Conservation (phyloP, 768 basidiomycete genomes). For the Pleurotus cornucopiae region DNA sequence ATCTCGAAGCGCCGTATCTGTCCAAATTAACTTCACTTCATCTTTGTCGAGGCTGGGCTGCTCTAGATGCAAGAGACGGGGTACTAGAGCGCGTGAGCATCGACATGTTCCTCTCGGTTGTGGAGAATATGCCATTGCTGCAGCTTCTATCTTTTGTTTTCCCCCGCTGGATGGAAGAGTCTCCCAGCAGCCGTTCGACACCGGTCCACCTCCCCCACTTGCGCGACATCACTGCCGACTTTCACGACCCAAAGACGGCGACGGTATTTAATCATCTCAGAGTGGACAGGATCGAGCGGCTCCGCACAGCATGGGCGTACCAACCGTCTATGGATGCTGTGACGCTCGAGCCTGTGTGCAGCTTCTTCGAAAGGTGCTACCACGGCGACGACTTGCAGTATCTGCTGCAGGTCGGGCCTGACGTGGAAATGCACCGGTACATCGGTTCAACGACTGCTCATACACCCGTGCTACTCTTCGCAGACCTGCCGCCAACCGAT, state of each 20-base stretch:
- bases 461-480: neutral
- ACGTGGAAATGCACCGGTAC: neutral
- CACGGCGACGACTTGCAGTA: neutral
- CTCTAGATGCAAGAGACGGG: neutral
- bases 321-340: neutral
- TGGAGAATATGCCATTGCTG: neutral
- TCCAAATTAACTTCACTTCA: neutral
- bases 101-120: neutral
- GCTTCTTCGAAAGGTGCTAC: neutral
- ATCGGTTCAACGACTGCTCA: neutral
- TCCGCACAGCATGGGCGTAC: neutral
- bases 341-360: neutral
- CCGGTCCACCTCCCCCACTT: neutral
- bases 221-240: neutral
- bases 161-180: neutral
- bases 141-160: neutral
- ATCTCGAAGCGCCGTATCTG: neutral
- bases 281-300: neutral
- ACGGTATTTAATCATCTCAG: neutral
- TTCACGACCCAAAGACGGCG: neutral
- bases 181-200: neutral
- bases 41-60: neutral
- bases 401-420: too few relatives aligned
- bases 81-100: neutral
- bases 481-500: neutral